Conservation (phyloP, 2,329 filamentous ascomycete species). For the Catunica adiposa region DNA sequence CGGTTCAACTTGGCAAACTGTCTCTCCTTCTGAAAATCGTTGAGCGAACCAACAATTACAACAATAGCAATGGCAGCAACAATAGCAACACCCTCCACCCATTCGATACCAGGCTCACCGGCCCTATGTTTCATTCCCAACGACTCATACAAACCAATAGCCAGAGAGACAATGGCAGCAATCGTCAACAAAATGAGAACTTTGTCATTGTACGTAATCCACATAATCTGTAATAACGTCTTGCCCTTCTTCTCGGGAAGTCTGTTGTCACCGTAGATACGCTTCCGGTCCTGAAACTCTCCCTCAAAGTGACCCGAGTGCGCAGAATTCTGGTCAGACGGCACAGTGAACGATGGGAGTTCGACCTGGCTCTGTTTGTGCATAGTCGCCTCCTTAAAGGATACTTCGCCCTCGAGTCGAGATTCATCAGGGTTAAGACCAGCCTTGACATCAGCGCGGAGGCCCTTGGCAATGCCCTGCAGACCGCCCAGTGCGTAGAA, state of each 20-base stretch:
- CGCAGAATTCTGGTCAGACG: conserved; percentile 9
- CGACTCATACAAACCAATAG: conserved; percentile 59
- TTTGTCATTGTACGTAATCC: conserved; percentile 76
- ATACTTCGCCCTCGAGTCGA: conserved; percentile 44
- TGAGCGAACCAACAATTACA: conserved; percentile 58
- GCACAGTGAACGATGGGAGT: background rate
- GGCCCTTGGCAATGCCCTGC: conserved; percentile 58
- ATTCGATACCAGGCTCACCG: conserved; percentile 45
- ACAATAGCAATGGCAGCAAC: conserved; percentile 66
- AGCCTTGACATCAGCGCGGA: conserved; percentile 53
- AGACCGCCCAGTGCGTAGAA: conserved; percentile 70
- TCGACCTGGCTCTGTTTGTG: conserved; percentile 20
- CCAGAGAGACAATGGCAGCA: conserved; percentile 56
- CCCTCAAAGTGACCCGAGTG: conserved; percentile 17
- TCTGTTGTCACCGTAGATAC: conserved; percentile 55
- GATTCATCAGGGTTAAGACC: conserved; percentile 67
- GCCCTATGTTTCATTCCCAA: conserved; percentile 41
- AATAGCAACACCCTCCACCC: conserved; percentile 70
- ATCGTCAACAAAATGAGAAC: conserved; percentile 55
- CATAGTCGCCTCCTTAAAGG: conserved; percentile 52
- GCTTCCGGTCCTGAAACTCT: conserved; percentile 45
- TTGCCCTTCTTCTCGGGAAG: conserved; percentile 62
- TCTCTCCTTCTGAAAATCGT: conserved; percentile 66
- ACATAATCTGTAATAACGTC: conserved; percentile 54
- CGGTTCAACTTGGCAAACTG: conserved; percentile 65